These are phyloP conservation scores for Sporisorium scitamineum DNA, from an alignment of 1,284 basidiomycete genomes.

Conservation along the genomic window DNA sequence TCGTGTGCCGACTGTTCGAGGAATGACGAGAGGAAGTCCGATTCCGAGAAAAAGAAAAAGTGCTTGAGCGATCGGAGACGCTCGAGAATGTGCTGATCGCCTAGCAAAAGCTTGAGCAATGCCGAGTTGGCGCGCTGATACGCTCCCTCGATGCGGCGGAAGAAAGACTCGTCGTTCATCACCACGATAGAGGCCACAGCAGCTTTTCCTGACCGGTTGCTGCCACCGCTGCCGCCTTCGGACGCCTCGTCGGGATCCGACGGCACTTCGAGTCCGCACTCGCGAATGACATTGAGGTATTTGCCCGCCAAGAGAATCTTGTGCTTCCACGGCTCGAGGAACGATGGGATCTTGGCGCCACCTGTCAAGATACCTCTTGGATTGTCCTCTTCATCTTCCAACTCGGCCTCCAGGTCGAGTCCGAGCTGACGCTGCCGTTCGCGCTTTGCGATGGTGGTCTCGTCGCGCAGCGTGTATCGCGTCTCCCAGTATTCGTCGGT, in stretches of 20 bases:
- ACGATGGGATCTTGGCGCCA: constrained; percentile 67
- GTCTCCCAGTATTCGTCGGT: constrained; percentile 69
- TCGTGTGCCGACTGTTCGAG: constrained; percentile 65
- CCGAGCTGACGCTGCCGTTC: constrained; percentile 58
- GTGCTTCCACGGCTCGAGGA: constrained; percentile 68
- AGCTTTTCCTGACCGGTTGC: constrained; percentile 8
- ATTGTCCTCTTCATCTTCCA: constrained; percentile 64
- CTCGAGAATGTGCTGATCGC: constrained; percentile 63
- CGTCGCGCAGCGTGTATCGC: constrained; percentile 67
- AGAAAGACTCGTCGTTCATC: constrained; percentile 66
- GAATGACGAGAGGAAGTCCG: constrained; percentile 67
- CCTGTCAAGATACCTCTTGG: constrained; percentile 73
- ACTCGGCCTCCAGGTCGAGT: constrained; percentile 48
- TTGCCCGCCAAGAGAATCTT: constrained; percentile 68
- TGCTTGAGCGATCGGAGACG: constrained; percentile 66
- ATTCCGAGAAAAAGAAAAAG: constrained; percentile 66
- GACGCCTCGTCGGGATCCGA: constrained; percentile 32
- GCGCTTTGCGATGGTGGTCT: constrained; percentile 54
- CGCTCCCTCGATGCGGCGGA: constrained; percentile 61
- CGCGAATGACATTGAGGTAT: constrained; percentile 68
- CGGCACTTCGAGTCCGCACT: constrained; percentile 66
- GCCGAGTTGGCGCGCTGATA: constrained; percentile 66
- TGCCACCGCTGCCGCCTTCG: neutral
- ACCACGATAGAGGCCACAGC: constrained; percentile 35
- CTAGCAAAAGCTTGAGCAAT: constrained; percentile 62